Base-by-base conservation (phyloP, 2,329 filamentous ascomycete genomes). In the Sclerotinia sclerotiorum region DNA sequence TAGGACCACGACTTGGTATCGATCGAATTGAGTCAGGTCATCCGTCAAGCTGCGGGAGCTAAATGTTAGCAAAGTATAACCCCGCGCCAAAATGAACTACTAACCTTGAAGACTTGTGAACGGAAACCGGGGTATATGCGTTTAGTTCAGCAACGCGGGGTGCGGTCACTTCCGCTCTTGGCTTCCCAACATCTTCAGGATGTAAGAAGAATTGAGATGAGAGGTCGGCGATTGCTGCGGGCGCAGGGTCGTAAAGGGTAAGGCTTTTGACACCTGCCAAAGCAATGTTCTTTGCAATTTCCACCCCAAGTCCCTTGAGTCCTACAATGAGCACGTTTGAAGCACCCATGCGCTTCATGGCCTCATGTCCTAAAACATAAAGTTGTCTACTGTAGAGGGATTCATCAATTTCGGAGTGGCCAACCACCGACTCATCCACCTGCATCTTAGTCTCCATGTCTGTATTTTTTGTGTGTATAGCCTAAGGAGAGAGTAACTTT, bases 271-370 rank as follows among this genome's bases (percentile, higher is more conserved):
- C 95, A 79, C 95, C 95, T 75, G 95, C 95, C 75, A 99, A 89
- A 70, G 95, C 95, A 77, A 99, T 93, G 77, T 99, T 99, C 86
- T 99, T 99, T 77, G 95, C 94, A 76, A 99, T 95, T 82, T 99
- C 95, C 68, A 97, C 94, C 83, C 95, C 95, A 52, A 99, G 87
- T 64, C 95, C 95, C 80, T 95, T 94, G 74, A 98, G 84, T 72
- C 95, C 95, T 71, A 94, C 91, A 68, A 99, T 85, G 65, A 99
- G 90, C 70, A 99, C 87, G 78, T 98, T 96, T 67, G 95, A 98
- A 71, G 93, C 92, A 77, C 94, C 88, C 95, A 99, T 99, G 77
- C 95, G 93, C 85, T 97, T 98, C 95, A 99, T 99, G 73, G 95
- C 95, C 80, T 90, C 88, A 76, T 90, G 88, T 72, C 88, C 88